Evolutionary conservation across 2,329 filamentous ascomycete genomes (phyloP).

Genomic region (Saccharata proteae): DNA sequence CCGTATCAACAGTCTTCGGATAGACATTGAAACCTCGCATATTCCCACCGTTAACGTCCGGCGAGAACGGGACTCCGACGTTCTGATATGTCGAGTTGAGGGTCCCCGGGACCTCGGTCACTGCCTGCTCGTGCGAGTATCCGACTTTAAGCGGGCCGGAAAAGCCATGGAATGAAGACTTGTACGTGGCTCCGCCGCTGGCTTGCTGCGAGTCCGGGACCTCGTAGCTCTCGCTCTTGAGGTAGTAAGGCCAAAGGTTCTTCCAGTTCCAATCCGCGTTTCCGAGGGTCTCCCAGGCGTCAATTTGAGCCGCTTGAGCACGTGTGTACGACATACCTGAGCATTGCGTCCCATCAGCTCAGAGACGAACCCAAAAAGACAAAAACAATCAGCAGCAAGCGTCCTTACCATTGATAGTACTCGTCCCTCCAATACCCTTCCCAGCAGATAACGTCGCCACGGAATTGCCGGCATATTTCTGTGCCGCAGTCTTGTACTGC

Average conservation of each 20-base stretch:
- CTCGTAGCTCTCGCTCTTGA: slow-evolving; percentile 24
- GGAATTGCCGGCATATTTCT: slow-evolving; percentile 20
- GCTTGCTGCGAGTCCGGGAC: slow-evolving; percentile 14
- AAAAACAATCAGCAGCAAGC: no score
- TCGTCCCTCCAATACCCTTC: slow-evolving; percentile 31
- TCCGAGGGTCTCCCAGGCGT: slow-evolving; percentile 29
- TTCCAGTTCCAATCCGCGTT: slow-evolving; percentile 27
- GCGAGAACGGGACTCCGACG: slow-evolving; percentile 13
- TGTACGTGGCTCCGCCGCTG: slow-evolving; percentile 16
- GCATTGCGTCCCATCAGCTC: background rate
- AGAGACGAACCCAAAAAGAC: background rate
- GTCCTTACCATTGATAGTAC: slow-evolving; percentile 32
- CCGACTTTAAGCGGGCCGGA: slow-evolving; percentile 13
- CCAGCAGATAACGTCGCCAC: slow-evolving; percentile 19
- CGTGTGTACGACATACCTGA: slow-evolving; percentile 23
- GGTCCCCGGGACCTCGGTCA: slow-evolving; percentile 4
- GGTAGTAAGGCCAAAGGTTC: slow-evolving; percentile 21
- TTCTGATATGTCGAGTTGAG: slow-evolving; percentile 15
- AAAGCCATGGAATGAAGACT: slow-evolving; percentile 13
- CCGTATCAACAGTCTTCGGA: slow-evolving; percentile 29
- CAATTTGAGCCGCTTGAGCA: slow-evolving; percentile 21
- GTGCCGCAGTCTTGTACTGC: slow-evolving; percentile 26
- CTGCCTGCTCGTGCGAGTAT: slow-evolving; percentile 8
- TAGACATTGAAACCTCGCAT: slow-evolving; percentile 25
- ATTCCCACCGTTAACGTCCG: slow-evolving; percentile 16